Evolutionary conservation across 345 rosid genomes (phyloP).

Genomic region (Pelargonium nanum): DNA sequence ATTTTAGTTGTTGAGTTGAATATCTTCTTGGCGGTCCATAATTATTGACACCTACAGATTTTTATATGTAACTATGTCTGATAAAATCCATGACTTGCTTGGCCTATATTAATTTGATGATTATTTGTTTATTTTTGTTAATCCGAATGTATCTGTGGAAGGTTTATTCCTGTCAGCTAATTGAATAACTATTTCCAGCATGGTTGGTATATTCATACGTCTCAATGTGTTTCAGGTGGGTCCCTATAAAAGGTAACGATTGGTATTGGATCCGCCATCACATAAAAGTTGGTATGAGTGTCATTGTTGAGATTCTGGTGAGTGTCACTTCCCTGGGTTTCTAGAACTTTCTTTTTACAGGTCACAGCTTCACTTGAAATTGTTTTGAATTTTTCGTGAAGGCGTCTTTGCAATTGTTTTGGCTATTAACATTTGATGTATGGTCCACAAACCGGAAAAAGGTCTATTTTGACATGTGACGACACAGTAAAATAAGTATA

Average conservation of each 20-base stretch:
- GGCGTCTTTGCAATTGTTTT: background rate
- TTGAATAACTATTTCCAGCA: background rate
- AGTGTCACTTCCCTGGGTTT: slow-evolving; percentile 14
- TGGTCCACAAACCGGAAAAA: background rate
- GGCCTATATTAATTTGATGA: background rate
- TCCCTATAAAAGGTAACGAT: slow-evolving; percentile 81
- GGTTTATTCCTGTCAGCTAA: background rate
- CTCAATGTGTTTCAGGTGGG: slow-evolving; percentile 57
- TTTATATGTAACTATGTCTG: background rate
- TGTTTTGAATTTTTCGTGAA: background rate
- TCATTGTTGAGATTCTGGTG: slow-evolving; percentile 86
- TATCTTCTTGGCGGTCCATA: too few species aligned
- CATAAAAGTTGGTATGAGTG: slow-evolving; percentile 88
- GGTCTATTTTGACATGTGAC: too few species aligned
- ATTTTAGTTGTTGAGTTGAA: too few species aligned
- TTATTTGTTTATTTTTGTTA: too few species aligned
- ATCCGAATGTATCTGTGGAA: background rate
- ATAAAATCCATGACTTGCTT: too few species aligned
- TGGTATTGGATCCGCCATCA: slow-evolving; percentile 99
- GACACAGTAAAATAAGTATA: background rate
- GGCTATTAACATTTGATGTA: background rate
- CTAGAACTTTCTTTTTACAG: background rate
- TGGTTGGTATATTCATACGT: background rate
- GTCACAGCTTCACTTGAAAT: background rate
- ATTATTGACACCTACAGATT: too few species aligned